phyloP scores from a whole-genome alignment of 306 rosid species.

The Castanea mollissima region DNA sequence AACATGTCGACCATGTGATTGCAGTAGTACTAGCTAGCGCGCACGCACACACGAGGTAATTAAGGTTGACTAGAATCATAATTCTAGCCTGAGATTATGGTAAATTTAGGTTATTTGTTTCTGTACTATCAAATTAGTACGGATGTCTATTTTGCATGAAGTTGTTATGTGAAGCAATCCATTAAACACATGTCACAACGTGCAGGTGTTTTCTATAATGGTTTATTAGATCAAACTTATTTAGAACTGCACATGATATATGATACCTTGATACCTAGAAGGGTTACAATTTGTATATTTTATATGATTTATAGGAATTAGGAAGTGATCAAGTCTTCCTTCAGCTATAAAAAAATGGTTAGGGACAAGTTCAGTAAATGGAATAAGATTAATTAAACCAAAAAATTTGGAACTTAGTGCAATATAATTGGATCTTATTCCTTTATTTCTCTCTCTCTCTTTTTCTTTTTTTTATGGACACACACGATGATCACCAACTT shows the following conservation, averaged over 20 bases:
- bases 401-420: background rate
- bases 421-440: conserved; percentile 20
- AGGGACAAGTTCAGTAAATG: background rate
- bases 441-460: too few species aligned
- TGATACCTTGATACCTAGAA: conserved; percentile 8
- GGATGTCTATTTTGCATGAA: conserved; percentile 10
- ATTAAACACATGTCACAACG: conserved; percentile 25
- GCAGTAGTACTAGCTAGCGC: too few species aligned
- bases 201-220: conserved; percentile 6
- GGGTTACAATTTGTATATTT: conserved; percentile 15
- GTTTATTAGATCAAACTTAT: background rate
- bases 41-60: background rate
- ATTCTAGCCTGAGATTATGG: background rate
- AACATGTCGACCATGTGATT: too few species aligned
- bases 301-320: background rate
- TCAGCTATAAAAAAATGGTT: background rate
- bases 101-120: background rate
- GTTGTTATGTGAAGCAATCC: background rate
- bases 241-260: conserved; percentile 22
- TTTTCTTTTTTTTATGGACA: background rate
- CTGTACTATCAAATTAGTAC: background rate
- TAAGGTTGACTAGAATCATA: conserved; percentile 3
- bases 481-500: conserved; percentile 1
- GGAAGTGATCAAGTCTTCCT: background rate
- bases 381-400: background rate